These are phyloP conservation scores for Rhododendron henanense DNA, from an alignment of 148 eudicot genomes.

Conservation along the genomic window DNA sequence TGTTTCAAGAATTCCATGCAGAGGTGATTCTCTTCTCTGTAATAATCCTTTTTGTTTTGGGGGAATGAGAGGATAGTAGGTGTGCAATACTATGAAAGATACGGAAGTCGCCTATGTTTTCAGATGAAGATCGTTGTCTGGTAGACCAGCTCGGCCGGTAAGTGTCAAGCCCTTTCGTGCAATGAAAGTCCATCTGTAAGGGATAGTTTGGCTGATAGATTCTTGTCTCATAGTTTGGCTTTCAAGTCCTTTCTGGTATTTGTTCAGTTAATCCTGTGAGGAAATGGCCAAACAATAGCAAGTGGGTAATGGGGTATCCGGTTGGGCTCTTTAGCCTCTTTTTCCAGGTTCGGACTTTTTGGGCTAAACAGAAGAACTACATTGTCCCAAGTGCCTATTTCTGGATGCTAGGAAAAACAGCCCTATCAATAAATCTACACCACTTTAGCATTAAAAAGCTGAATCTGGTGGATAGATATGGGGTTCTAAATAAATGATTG, in stretches of 20 bases:
- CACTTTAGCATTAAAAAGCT: neutral
- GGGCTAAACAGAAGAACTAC: neutral
- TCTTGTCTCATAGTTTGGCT: too few species aligned
- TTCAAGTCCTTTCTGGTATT: too few species aligned
- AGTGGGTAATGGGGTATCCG: neutral
- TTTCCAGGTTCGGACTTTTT: neutral
- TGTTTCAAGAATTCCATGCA: too few species aligned
- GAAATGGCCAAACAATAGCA: neutral
- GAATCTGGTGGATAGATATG: too few species aligned
- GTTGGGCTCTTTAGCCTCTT: neutral
- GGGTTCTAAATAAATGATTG: too few species aligned
- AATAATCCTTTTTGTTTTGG: neutral
- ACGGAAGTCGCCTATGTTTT: neutral
- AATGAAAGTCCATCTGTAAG: too few species aligned
- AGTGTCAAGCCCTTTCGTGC: too few species aligned
- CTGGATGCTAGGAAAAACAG: neutral
- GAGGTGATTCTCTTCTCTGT: too few species aligned
- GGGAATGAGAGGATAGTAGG: neutral
- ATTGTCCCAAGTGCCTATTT: neutral
- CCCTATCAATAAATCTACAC: neutral
- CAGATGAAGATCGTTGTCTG: too few species aligned
- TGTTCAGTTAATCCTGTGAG: too few species aligned
- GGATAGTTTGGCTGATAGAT: too few species aligned
- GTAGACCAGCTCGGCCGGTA: too few species aligned
- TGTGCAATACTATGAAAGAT: neutral